These are phyloP conservation scores for Fraxinus pennsylvanica DNA, from an alignment of 257 asterid species.

Conservation along the genomic window DNA sequence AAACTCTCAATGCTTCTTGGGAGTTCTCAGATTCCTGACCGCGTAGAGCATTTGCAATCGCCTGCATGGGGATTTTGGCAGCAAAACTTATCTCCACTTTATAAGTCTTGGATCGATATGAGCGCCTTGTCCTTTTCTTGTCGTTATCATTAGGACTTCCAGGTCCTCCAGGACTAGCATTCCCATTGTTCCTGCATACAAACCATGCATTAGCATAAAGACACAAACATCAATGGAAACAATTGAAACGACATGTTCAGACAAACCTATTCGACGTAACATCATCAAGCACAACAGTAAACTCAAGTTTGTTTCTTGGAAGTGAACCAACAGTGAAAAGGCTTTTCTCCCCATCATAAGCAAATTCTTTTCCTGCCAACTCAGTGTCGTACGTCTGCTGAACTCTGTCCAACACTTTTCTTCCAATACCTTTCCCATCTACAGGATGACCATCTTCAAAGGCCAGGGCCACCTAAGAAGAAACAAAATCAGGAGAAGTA, in stretches of 20 bases:
- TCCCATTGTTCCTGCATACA: conserved; percentile 64
- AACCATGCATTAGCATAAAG: conserved; percentile 6
- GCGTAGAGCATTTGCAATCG: conserved; percentile 79
- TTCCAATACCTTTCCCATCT: conserved; percentile 88
- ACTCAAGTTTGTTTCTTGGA: conserved; percentile 80
- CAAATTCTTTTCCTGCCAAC: conserved; percentile 74
- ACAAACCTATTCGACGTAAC: conserved; percentile 63
- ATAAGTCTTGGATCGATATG: conserved; percentile 68
- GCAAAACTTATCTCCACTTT: conserved; percentile 85
- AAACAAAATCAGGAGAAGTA: not conserved
- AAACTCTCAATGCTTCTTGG: conserved; percentile 76
- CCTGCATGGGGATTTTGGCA: conserved; percentile 80
- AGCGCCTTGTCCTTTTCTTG: conserved; percentile 63
- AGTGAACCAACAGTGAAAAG: conserved; percentile 83
- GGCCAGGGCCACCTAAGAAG: conserved; percentile 69
- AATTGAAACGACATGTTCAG: conserved; percentile 1
- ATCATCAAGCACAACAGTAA: conserved; percentile 82
- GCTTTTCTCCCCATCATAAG: conserved; percentile 93
- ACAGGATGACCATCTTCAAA: conserved; percentile 94
- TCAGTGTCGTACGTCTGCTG: conserved; percentile 73
- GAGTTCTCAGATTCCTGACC: conserved; percentile 89
- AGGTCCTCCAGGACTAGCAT: conserved; percentile 62
- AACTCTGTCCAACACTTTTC: conserved; percentile 81
- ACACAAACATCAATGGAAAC: conserved; percentile 11
- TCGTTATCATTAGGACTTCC: conserved; percentile 60